Evolutionary conservation across 257 asterid species (phyloP).

Genomic region (Thymus quinquecostatus): DNA sequence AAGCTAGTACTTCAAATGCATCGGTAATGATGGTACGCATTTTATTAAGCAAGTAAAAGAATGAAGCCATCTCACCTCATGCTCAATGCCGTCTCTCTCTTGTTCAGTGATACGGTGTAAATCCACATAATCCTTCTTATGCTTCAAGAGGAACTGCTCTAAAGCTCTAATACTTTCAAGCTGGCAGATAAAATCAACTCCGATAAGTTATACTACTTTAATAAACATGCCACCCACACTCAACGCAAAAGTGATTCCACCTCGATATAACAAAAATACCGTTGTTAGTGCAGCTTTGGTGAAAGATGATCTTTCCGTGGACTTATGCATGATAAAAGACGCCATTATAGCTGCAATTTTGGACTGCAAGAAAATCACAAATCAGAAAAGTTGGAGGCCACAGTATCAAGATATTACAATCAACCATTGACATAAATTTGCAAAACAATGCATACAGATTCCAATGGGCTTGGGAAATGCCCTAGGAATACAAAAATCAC

Average conservation of each 20-base stretch:
- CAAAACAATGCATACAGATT: no score
- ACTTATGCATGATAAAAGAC: constrained; percentile 78
- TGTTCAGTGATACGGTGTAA: constrained; percentile 84
- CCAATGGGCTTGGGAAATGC: no score
- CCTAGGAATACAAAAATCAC: background rate
- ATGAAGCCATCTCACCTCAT: constrained; percentile 63
- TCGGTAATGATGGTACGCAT: background rate
- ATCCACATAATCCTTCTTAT: constrained; percentile 91
- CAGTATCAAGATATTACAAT: no score
- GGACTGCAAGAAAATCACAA: constrained; percentile 53
- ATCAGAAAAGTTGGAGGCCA: constrained; percentile 19
- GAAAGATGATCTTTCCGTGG: constrained; percentile 66
- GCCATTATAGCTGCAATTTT: constrained; percentile 85
- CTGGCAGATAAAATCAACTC: constrained; percentile 43
- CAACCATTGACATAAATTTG: no score
- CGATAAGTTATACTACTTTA: background rate
- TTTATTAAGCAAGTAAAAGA: constrained; percentile 25
- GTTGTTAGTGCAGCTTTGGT: constrained; percentile 83
- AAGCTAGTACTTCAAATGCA: constrained; percentile 1
- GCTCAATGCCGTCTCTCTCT: constrained; percentile 95
- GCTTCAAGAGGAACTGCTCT: constrained; percentile 85
- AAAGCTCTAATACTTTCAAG: constrained; percentile 73
- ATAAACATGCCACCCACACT: constrained; percentile 2
- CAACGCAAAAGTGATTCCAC: no score
- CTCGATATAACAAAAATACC: constrained; percentile 39